Evolutionary conservation across 768 basidiomycete genomes (phyloP).

Genomic region (Lentinula lateritia): DNA sequence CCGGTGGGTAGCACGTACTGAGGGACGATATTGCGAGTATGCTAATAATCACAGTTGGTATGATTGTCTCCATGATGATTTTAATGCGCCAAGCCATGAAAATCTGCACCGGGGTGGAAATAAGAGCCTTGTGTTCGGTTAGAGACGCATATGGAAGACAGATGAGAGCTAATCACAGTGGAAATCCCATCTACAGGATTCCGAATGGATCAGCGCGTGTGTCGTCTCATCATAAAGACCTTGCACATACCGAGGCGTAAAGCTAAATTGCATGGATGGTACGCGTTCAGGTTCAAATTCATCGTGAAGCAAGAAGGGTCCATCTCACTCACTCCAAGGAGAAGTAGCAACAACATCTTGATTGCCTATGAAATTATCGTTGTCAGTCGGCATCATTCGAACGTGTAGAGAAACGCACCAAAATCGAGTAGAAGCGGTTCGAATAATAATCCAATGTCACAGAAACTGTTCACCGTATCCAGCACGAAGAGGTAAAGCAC

Average conservation of each 20-base stretch:
- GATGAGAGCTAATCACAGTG: neutral
- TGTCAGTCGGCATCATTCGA: too few species aligned
- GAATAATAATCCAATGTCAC: constrained; percentile 4
- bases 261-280: neutral
- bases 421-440: constrained; percentile 7
- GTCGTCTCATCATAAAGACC: neutral
- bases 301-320: neutral
- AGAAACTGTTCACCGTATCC: constrained; percentile 2
- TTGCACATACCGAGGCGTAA: neutral
- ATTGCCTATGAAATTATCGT: neutral
- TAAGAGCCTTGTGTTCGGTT: neutral
- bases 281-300: neutral
- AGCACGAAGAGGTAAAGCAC: constrained; percentile 3
- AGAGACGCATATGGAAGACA: neutral
- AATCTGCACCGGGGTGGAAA: constrained; percentile 8
- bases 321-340: neutral
- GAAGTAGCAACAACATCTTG: neutral
- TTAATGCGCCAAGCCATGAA: constrained; percentile 7
- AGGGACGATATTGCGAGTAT: constrained; percentile 1
- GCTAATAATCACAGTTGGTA: neutral
- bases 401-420: neutral
- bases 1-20: neutral
- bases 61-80: neutral
- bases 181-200: neutral
- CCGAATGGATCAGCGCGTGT: neutral